These are phyloP conservation scores for Begonia fuchsioides DNA, from an alignment of 306 rosid genomes.

Conservation along the genomic window DNA sequence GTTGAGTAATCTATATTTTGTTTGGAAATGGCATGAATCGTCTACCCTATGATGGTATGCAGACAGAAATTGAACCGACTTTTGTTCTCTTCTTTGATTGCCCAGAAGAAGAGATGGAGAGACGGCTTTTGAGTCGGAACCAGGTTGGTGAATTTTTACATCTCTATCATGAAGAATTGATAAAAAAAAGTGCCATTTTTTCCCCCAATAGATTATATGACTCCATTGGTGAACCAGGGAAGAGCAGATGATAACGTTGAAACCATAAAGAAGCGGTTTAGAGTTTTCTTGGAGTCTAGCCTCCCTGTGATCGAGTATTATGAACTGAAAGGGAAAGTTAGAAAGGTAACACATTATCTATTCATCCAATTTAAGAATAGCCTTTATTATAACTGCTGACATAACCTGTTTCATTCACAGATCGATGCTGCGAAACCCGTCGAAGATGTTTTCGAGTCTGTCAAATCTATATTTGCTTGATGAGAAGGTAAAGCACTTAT, in stretches of 20 bases:
- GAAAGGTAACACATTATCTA: conserved; percentile 44
- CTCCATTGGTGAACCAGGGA: conserved; percentile 40
- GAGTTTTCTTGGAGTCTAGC: conserved; percentile 81
- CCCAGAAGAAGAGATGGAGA: conserved; percentile 86
- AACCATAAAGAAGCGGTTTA: conserved; percentile 89
- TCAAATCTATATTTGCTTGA: conserved; percentile 55
- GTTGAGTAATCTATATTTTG: neutral
- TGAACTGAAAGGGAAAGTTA: conserved; percentile 62
- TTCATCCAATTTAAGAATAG: conserved; percentile 1
- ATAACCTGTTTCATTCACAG: conserved; percentile 24
- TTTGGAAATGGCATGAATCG: neutral
- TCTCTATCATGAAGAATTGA: conserved; percentile 1
- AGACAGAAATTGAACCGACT: conserved; percentile 82
- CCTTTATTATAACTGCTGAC: neutral
- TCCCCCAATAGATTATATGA: neutral
- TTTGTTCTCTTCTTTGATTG: conserved; percentile 79
- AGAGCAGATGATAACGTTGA: conserved; percentile 93
- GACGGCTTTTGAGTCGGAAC: conserved; percentile 69
- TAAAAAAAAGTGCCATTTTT: neutral
- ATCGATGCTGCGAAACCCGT: conserved; percentile 72
- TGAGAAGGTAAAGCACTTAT: conserved; percentile 64
- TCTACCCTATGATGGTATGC: conserved; percentile 19
- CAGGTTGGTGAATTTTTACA: conserved; percentile 39
- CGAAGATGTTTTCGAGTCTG: conserved; percentile 70
- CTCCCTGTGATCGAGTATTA: conserved; percentile 73